Evolutionary conservation across 73 alveolate species (phyloP).

Genomic region (Blepharisma stoltei): DNA sequence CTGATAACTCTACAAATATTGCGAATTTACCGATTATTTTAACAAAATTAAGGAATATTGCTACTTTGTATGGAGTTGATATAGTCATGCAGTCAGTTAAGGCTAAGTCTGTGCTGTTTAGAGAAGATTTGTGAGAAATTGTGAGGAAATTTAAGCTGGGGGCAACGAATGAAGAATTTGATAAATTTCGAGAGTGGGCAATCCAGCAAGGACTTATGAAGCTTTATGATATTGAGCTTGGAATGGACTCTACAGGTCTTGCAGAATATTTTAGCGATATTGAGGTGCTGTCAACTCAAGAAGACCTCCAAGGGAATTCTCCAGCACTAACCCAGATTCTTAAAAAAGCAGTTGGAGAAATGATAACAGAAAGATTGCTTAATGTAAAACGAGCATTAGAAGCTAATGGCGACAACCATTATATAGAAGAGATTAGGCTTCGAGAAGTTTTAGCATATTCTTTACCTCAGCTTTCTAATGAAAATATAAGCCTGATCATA

Average conservation of each 20-base stretch:
- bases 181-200: slow-evolving; percentile 19
- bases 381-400: neutral
- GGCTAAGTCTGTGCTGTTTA: neutral
- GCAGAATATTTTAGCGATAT: neutral
- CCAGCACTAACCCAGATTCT: neutral
- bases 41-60: neutral
- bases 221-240: neutral
- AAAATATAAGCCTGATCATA: neutral
- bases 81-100: neutral
- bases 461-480: slow-evolving; percentile 14
- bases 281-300: neutral
- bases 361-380: neutral
- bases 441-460: neutral
- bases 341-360: neutral
- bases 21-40: neutral
- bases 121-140: neutral
- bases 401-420: neutral
- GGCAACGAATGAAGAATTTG: neutral
- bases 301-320: neutral
- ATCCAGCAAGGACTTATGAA: slow-evolving; percentile 3
- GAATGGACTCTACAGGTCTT: neutral
- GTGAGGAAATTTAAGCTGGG: neutral
- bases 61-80: neutral
- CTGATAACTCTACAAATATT: neutral
- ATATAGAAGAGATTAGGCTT: slow-evolving; percentile 3